A percentile compares a stretch with the other conserved stretches of the same genome.
Evolutionary conservation across 176 grass and related monocot species (phyloP).

Genomic region (Poa pratensis): DNA sequence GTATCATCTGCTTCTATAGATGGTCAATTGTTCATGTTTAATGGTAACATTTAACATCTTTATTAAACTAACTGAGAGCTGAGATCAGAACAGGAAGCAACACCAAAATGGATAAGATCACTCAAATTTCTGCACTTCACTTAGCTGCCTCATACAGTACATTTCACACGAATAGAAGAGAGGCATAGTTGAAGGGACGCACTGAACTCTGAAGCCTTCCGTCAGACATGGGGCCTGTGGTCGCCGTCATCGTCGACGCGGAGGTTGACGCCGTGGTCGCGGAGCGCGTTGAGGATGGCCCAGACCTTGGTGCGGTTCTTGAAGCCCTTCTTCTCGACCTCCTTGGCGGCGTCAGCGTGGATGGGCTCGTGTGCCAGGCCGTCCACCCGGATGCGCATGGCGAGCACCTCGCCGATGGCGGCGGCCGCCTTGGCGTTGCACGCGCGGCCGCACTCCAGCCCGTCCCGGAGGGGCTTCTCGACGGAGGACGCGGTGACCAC

Average conservation of each 20-base stretch:
- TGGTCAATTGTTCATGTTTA: no score
- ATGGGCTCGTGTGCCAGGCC: constrained; percentile 76
- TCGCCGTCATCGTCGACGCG: constrained; percentile 52
- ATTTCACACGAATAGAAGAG: no score
- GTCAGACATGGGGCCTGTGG: constrained; percentile 46
- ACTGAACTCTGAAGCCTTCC: background rate
- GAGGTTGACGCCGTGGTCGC: constrained; percentile 65
- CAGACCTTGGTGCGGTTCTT: constrained; percentile 85
- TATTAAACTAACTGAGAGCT: no score
- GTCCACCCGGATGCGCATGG: constrained; percentile 83
- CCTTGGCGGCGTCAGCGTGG: constrained; percentile 65
- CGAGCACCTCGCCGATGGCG: constrained; percentile 77
- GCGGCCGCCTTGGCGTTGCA: constrained; percentile 92
- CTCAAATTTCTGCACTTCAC: no score
- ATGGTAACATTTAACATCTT: no score
- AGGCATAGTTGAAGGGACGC: no score
- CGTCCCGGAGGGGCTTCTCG: constrained; percentile 78
- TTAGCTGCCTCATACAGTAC: no score
- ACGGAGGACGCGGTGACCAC: constrained; percentile 75
- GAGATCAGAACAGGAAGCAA: no score
- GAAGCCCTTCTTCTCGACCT: constrained; percentile 90
- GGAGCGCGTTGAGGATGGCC: constrained; percentile 77
- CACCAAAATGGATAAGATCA: no score
- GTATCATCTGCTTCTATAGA: no score
- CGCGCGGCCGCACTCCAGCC: constrained; percentile 70